Evolutionary conservation across 2,329 filamentous ascomycete genomes (phyloP), one percentile per base, ranked within the genome.

Genomic region (Fragosphaeria purpurea): DNA sequence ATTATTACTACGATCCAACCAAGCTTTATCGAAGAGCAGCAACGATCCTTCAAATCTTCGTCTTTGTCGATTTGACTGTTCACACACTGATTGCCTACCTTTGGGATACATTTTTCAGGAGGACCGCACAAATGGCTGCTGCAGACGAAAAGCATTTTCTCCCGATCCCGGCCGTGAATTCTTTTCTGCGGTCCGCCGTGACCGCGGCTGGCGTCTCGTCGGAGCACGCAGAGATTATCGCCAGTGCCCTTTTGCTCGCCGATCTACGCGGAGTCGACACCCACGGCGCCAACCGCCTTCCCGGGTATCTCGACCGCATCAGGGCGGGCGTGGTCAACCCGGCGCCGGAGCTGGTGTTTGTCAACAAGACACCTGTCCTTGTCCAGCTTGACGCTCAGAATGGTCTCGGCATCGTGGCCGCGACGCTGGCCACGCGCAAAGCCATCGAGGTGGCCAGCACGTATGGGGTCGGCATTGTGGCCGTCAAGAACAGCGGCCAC

Each of bases 361-460:
- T 44, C 10, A 46, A 53, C 34, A 60, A 59, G 46, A 62, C 59
- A 7, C 61, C 61, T 5, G 59, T 61, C 4, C 55, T 59, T 42
- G 60, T 59, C 8, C 55, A 54, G n/a, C 47, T 65, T 7, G 58
- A 65, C 47, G 63, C 55, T 7, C 52, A 55, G 13, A 62, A 65
- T 43, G 58, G 50, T 2, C 62, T 65, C 38, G 63, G 62, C 7
- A 61, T 64, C 44, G 55, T 63, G 40, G 60, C 56, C 5, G 62
- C 52, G 22, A 50, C 51, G 46, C 44, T 52, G 33, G 59, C 55
- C n/a, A 59, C 62, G 41, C 54, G 56, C 34, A 54, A 52, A 38
- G 60, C 53, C 6, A 49, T 61, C 33, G 55, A 56, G 8, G 54
- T 56, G 47, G 59, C 55, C 5, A 50, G 50, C 13, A 53, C 42